These are phyloP conservation scores for Euphorbia lathyris DNA, from an alignment of 345 rosid species.

Conservation along the genomic window DNA sequence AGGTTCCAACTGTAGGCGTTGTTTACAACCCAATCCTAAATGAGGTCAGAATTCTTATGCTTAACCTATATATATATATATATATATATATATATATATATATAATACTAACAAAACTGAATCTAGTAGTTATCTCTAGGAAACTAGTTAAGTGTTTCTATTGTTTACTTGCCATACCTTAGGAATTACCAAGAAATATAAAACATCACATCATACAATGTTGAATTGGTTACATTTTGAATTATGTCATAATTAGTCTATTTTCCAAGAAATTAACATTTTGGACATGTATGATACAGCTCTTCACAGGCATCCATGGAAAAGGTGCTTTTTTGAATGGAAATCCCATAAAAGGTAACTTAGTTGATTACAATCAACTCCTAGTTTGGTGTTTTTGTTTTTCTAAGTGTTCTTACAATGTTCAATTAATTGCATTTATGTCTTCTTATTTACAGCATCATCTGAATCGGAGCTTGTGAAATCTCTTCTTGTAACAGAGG, in stretches of 20 bases:
- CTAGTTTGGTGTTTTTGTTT: not conserved
- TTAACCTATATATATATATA: not conserved
- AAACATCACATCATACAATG: not conserved
- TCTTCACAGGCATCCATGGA: constrained; percentile 68
- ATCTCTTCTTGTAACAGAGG: constrained; percentile 89
- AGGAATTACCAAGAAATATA: not conserved
- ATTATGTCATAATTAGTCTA: not conserved
- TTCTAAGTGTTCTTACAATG: not conserved
- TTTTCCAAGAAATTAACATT: constrained; percentile 5
- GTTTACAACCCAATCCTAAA: constrained; percentile 90
- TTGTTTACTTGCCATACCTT: not conserved
- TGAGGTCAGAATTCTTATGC: constrained; percentile 54
- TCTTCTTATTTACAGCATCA: constrained; percentile 55
- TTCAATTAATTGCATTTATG: constrained; percentile 8
- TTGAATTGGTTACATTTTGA: not conserved
- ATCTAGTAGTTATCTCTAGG: not conserved
- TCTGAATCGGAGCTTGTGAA: constrained; percentile 67
- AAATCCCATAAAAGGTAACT: constrained; percentile 68
- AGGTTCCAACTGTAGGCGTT: constrained; percentile 81
- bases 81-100: too few species aligned
- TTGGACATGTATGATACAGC: constrained; percentile 41
- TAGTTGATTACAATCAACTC: not conserved
- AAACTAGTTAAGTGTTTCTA: not conserved
- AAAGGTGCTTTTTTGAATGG: constrained; percentile 87
- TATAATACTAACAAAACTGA: not conserved